Conservation (phyloP, 2,329 filamentous ascomycete species). For the Aspergillus neoniger region DNA sequence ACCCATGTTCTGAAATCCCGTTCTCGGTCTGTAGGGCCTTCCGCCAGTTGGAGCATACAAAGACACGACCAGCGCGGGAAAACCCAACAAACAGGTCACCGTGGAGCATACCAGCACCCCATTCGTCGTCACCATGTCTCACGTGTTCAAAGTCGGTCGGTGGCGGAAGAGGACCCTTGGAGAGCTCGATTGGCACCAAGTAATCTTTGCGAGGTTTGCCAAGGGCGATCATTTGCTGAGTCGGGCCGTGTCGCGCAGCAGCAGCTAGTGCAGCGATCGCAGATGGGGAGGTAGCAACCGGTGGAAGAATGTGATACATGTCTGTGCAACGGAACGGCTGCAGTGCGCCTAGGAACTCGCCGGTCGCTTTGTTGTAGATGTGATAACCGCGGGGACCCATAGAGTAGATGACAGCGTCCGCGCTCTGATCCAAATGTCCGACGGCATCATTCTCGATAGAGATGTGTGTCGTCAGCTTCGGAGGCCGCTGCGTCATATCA, state of each 20-base stretch:
- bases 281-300: constrained; percentile 24
- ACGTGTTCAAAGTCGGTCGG: constrained; percentile 27
- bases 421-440: constrained; percentile 49
- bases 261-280: constrained; percentile 22
- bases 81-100: constrained; percentile 48
- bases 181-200: constrained; percentile 31
- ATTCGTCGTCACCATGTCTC: constrained; percentile 45
- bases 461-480: constrained; percentile 37
- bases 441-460: constrained; percentile 45
- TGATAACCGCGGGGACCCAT: constrained; percentile 48
- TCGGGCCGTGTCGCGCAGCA: constrained; percentile 25
- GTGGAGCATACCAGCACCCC: constrained; percentile 50
- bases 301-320: constrained; percentile 37
- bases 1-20: constrained; percentile 29
- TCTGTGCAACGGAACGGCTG: constrained; percentile 37
- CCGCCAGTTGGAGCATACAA: constrained; percentile 50
- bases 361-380: constrained; percentile 44
- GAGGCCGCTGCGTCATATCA: constrained; percentile 42
- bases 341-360: constrained; percentile 41
- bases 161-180: constrained; percentile 28
- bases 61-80: constrained; percentile 46
- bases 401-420: constrained; percentile 47
- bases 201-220: constrained; percentile 27
- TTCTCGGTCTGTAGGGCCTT: constrained; percentile 35
- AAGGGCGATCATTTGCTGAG: constrained; percentile 20